Evolutionary conservation across 306 rosid genomes (phyloP).

Genomic region (Astragalus membranaceus): DNA sequence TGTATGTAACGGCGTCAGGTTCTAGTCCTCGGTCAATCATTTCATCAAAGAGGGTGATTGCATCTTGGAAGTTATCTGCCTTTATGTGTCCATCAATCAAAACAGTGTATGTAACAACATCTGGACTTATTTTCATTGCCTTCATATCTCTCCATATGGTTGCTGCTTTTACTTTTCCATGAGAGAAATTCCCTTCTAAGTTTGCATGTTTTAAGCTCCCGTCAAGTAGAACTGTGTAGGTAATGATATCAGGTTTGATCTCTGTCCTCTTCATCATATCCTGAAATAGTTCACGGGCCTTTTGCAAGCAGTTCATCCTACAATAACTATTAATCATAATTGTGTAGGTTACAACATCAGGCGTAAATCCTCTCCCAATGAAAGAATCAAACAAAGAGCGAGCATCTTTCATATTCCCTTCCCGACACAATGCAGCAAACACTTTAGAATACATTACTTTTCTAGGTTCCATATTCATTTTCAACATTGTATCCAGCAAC

Average conservation of each 20-base stretch:
- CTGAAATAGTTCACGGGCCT: conserved; percentile 54
- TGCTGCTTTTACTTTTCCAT: conserved; percentile 2
- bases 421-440: conserved; percentile 53
- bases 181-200: conserved; percentile 5
- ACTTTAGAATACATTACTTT: conserved; percentile 44
- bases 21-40: conserved; percentile 57
- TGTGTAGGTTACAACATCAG: conserved; percentile 65
- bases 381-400: conserved; percentile 38
- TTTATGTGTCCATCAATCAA: conserved; percentile 55
- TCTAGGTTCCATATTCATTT: conserved; percentile 43
- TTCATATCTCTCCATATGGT: conserved; percentile 50
- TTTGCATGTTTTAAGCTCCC: conserved; percentile 39
- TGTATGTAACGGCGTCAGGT: conserved; percentile 67
- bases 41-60: conserved; percentile 45
- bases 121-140: conserved; percentile 47
- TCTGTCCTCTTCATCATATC: conserved; percentile 70
- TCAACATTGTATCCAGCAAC: conserved; percentile 40
- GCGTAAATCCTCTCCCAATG: conserved; percentile 37
- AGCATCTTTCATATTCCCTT: conserved; percentile 46
- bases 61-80: conserved; percentile 43
- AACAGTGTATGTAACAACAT: conserved; percentile 61
- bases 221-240: conserved; percentile 74
- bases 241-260: conserved; percentile 60
- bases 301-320: conserved; percentile 41
- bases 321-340: conserved; percentile 69